Percentiles rank a stretch among this genome's conserved stretches.
Conservation (phyloP, 495 filamentous ascomycete genomes). For the Annulohypoxylon nitens region DNA sequence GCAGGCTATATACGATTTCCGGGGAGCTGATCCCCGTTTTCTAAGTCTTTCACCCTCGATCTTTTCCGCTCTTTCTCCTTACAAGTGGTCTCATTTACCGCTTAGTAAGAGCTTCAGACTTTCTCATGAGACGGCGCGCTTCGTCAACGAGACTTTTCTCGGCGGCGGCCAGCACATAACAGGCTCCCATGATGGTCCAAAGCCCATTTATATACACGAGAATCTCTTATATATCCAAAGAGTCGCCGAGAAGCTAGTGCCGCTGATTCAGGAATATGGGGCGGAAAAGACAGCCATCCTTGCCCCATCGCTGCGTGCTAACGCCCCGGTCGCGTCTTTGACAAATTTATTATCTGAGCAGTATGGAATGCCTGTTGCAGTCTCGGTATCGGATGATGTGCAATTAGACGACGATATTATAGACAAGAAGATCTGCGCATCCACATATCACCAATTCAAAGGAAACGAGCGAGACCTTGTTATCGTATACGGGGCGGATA, state of each 20-base stretch:
- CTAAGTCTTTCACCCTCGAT: constrained; percentile 9
- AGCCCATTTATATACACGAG: constrained; percentile 8
- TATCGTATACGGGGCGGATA: constrained; percentile 13
- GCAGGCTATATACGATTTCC: constrained; percentile 16
- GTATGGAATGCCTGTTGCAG: constrained; percentile 12
- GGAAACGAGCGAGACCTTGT: constrained; percentile 15
- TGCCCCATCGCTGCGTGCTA: constrained; percentile 6
- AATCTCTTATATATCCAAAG: not conserved
- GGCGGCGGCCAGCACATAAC: not conserved
- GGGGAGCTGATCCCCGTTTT: constrained; percentile 9
- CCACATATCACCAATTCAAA: constrained; percentile 18
- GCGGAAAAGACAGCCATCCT: constrained; percentile 8
- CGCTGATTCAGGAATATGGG: constrained; percentile 1
- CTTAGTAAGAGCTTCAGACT: constrained; percentile 14
- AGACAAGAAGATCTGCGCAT: constrained; percentile 4
- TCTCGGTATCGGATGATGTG: constrained; percentile 8
- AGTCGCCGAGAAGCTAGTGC: constrained; percentile 1
- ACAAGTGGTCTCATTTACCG: constrained; percentile 4
- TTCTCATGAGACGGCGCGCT: constrained; percentile 6
- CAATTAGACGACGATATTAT: constrained; percentile 5
- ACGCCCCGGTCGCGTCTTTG: constrained; percentile 5
- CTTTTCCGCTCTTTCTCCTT: not conserved
- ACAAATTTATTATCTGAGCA: constrained; percentile 6
- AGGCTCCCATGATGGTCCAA: not conserved
- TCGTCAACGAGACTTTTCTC: constrained; percentile 11